Evolutionary conservation across 139 green algal genomes (phyloP), one percentile per base, ranked within the genome.

Genomic region (Volvox reticuliferus): DNA sequence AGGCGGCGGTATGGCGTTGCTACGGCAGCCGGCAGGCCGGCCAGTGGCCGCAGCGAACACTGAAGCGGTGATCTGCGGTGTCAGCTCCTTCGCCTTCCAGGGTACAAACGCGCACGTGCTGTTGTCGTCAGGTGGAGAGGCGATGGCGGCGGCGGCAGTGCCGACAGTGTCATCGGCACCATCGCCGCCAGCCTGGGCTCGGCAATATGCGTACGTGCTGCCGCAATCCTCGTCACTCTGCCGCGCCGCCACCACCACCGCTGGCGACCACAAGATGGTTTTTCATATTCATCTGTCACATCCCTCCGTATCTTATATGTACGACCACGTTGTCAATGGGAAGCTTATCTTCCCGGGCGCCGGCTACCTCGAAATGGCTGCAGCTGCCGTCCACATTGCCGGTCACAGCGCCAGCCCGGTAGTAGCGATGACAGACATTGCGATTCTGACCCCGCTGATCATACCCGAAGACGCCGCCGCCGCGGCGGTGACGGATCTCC

Each of bases 1-100:
- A 9, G 65, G 36, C 68, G 85, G 83, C 36, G 37, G 73, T 18
- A 62, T 90, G 86, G 30, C 30, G 0, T 55, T 90, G 71, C 86
- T 69, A 16, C 86, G 86, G n/a, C 68, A 26, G 14, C 1, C 44
- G 1, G 44, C 73, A 2, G 86, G 86, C 71, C n/a, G 86, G n/a
- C 86, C 71, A 0, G 18, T 5, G 16, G n/a, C n/a, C 18, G 9
- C 35, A 26, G 18, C 22, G 12, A 16, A 30, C 14, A 33, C 28
- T 6, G 32, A 85, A 71, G 75, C 88, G n/a, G 32, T 22, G 55
- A 18, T 79, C 0, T 50, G 65, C 71, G 94, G 95, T 30, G 92
- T 98, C 22, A 97, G 94, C 89, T 95, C 96, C 0, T 99, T 99
- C 92, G 97, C 97, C 0, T 99, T 97, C 89, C 97, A 98, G 86